Evolutionary conservation across 352 stramenopile species (phyloP), one percentile per base, ranked within the genome.

Genomic region (Phytophthora kernoviae): DNA sequence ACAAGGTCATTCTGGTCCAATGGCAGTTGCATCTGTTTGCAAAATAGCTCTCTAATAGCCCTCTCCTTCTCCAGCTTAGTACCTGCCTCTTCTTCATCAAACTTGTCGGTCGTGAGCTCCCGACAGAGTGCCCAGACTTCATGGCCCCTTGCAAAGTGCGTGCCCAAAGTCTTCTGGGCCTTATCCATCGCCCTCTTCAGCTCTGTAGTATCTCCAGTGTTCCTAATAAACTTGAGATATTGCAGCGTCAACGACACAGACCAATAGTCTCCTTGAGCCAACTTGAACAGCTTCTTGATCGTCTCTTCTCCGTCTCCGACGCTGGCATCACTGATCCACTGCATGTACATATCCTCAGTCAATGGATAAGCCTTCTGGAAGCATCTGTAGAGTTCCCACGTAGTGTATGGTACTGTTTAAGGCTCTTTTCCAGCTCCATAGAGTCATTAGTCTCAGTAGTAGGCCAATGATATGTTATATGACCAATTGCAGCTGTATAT

Each of bases 1-100:
- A 67, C 73, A 1, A 90, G 50, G 54, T 92, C 83, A 52, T 92
- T 92, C 39, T 90, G 74, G 60, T 88, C 69, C 57, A 92, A 46
- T 21, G 83, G 81, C 12, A 90, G 46, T 34, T 65, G 47, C 73
- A 92, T 77, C 48, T 92, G 83, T 5, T 49, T 65, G n/a, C 22
- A 55, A 54, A 77, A 92, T 0, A 92, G 46, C 14, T 68, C 62
- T 17, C 79, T 58, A 11, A 81, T 14, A 0, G 63, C 61, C 24
- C 42, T 41, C 37, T 90, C 79, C 60, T 89, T 90, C 15, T 63
- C 5, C 43, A 62, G 5, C 36, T 52, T 43, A 0, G 10, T 7
- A 0, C 48, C 22, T 0, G 26, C 45, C 2, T 73, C 46, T 6
- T 55, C 46, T 5, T 81, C 65, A 11, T 77, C 75, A 12, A 68